A percentile compares a stretch with the other conserved stretches of the same genome.
These are phyloP conservation scores for Ceratobasidium theobromae DNA, from an alignment of 1,284 basidiomycete genomes.

Conservation along the genomic window DNA sequence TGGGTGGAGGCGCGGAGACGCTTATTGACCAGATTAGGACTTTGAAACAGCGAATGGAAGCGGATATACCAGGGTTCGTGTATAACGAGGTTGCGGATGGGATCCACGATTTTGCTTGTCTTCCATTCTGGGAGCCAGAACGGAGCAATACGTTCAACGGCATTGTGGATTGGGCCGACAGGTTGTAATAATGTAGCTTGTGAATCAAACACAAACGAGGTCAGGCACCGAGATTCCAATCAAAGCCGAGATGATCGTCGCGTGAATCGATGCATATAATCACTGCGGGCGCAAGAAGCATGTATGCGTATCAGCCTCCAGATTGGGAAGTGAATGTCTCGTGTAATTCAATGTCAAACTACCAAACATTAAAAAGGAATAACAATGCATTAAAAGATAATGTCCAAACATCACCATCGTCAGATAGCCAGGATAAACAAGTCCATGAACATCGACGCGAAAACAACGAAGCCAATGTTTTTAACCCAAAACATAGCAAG, in stretches of 20 bases:
- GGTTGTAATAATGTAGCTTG: neutral
- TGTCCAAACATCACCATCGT: constrained; percentile 17
- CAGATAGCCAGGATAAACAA: neutral
- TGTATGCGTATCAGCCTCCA: too few species aligned
- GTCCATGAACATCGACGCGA: neutral
- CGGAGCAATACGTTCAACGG: constrained; percentile 5
- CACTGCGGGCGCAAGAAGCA: too few species aligned
- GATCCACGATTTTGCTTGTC: constrained; percentile 56
- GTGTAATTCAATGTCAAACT: neutral
- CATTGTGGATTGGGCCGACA: neutral
- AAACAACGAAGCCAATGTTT: constrained; percentile 9
- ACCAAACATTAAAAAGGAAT: constrained; percentile 21
- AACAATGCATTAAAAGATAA: constrained; percentile 6
- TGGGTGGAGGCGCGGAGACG: constrained; percentile 56
- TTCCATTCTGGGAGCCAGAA: constrained; percentile 38
- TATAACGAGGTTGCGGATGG: constrained; percentile 53
- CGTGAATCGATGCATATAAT: too few species aligned
- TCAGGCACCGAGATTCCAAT: too few species aligned
- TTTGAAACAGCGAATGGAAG: constrained; percentile 47
- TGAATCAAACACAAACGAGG: neutral
- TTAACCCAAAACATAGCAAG: constrained; percentile 6
- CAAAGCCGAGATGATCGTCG: too few species aligned
- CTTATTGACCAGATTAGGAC: constrained; percentile 53
- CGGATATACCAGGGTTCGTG: constrained; percentile 42
- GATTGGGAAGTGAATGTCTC: too few species aligned